phyloP scores from a whole-genome alignment of 305 asterid genomes.

The Caryopteris hybrid region DNA sequence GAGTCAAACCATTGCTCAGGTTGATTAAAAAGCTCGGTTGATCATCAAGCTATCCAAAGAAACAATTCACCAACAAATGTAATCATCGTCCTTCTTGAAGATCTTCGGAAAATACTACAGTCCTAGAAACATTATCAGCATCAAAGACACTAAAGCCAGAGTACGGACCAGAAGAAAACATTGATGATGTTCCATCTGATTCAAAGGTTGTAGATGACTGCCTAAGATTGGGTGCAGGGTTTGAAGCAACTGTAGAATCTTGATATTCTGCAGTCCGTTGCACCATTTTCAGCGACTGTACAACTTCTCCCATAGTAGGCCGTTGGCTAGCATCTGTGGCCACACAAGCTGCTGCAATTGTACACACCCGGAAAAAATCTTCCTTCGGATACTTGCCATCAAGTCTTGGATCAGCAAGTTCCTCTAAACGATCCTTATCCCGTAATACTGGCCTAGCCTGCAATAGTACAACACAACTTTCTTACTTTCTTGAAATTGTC shows the following conservation, averaged over 20 bases:
- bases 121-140: constrained; percentile 55
- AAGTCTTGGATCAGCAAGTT: constrained; percentile 80
- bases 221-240: constrained; percentile 57
- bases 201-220: constrained; percentile 89
- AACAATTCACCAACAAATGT: not conserved
- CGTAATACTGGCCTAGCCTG: constrained; percentile 93
- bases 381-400: constrained; percentile 79
- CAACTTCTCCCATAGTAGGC: constrained; percentile 98
- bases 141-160: constrained; percentile 76
- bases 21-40: not conserved
- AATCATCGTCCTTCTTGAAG: constrained; percentile 88
- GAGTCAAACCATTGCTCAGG: not conserved
- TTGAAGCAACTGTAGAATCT: constrained; percentile 45
- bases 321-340: constrained; percentile 86
- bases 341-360: constrained; percentile 99
- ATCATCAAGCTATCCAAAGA: not conserved
- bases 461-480: constrained; percentile 16
- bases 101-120: constrained; percentile 84
- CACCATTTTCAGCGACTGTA: constrained; percentile 97
- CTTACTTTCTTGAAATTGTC: not conserved
- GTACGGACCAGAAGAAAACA: constrained; percentile 91
- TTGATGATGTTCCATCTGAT: constrained; percentile 88
- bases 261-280: constrained; percentile 72
- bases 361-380: constrained; percentile 84
- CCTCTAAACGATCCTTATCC: constrained; percentile 86